Base-by-base conservation (phyloP, 2,329 filamentous ascomycete species). In the Mycogone perniciosa region DNA sequence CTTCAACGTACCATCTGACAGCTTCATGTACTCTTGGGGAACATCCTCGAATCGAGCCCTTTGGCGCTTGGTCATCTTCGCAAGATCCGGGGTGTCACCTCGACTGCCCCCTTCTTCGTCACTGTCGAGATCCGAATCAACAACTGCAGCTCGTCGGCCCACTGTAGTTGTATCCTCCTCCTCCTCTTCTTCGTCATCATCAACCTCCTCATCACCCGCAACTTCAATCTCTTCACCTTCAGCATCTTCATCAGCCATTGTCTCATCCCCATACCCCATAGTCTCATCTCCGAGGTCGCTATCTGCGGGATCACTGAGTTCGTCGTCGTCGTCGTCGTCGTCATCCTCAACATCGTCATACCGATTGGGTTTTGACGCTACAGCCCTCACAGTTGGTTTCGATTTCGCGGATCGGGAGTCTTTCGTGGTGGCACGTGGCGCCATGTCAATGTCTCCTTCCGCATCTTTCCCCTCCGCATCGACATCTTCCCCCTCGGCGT, bases 1-100 rank as follows among this genome's bases (percentile, higher is more conserved):
- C 10, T 20, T 5, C 13, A 13, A 61, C 76, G 56, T 66, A 77
- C 79, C 79, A 64, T 83, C 79, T 3, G 80, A 82, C 0, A 83
- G 64, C 62, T 82, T 82, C 75, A 82, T 76, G 61, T 73, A 78
- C 59, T 76, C 75, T 62, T 72, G 76, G 41, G 70, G 74, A 56
- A 66, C 73, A 35, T 81, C 79, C 47, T 80, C 79, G 46, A 82
- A 81, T 11, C 79, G 73, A 29, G 80, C 80, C 37, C 80, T 71
- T 60, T 83, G 80, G 26, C 80, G 72, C 59, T 79, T 79, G 4
- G 80, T 83, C 76, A 83, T 79, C 65, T 80, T 81, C 34, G 76
- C 71, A 33, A 82, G 63, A 58, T 82, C 77, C 0, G 75, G 77
- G 4, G 76, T 75, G 39, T 71, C 78, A 5, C 66, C 76, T 34